These are phyloP conservation scores for Lipomyces orientalis DNA, from an alignment of 805 yeast species.

Conservation along the genomic window DNA sequence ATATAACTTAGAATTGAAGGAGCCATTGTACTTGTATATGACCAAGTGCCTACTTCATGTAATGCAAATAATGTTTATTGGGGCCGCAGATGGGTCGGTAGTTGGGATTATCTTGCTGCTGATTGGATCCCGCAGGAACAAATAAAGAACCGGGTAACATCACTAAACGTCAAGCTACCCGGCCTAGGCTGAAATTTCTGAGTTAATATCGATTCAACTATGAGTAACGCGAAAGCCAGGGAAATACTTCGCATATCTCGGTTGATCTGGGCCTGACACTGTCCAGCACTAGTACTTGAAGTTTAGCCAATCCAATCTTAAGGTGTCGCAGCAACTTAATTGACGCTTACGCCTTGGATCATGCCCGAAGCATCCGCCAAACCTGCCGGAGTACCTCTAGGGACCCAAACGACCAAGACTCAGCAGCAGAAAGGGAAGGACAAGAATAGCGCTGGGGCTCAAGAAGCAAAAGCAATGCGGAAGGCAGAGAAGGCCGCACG, in stretches of 20 bases:
- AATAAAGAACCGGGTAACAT: background rate
- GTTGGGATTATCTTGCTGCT: background rate
- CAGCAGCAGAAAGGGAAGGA: constrained; percentile 14
- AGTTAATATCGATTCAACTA: too few relatives aligned
- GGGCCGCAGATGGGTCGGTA: background rate
- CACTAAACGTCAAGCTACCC: background rate
- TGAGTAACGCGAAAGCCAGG: background rate
- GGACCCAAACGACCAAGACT: background rate
- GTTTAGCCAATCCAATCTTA: background rate
- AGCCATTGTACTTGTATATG: background rate
- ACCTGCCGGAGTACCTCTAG: background rate
- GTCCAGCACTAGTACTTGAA: background rate
- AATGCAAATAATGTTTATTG: too few relatives aligned
- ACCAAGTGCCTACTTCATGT: background rate
- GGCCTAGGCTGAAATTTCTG: background rate
- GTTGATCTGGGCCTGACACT: background rate
- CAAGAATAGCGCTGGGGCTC: constrained; percentile 3
- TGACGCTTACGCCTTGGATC: background rate
- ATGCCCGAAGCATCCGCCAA: constrained; percentile 25
- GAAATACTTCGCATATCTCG: background rate
- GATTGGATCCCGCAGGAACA: background rate
- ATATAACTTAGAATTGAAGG: constrained; percentile 15
- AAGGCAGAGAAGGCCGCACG: constrained; percentile 91
- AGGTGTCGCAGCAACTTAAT: background rate
- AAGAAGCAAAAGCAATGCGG: constrained; percentile 70